Percentiles rank a stretch among this genome's conserved stretches.
Conservation (phyloP, 2,329 filamentous ascomycete species). For the Pezicula carpinea region DNA sequence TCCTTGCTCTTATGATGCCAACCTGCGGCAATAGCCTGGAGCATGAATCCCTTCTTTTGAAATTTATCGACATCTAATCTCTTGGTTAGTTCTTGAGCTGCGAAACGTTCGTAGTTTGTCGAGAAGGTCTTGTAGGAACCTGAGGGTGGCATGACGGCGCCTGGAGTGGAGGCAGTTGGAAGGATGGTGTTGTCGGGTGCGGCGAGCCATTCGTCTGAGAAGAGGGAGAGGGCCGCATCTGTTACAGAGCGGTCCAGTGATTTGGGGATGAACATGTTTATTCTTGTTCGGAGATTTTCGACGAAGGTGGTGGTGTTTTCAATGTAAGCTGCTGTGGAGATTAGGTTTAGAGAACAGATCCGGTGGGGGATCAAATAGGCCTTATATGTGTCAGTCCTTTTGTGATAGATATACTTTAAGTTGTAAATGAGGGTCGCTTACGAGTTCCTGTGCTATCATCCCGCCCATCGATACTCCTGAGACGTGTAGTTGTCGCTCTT, state of each 20-base stretch:
- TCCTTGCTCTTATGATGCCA: constrained; percentile 71
- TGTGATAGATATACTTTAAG: neutral
- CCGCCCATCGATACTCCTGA: constrained; percentile 81
- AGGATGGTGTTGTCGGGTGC: constrained; percentile 53
- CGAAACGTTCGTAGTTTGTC: constrained; percentile 77
- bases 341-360: constrained; percentile 51
- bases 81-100: constrained; percentile 74
- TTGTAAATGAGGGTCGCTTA: constrained; percentile 27
- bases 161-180: constrained; percentile 38
- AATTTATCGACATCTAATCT: constrained; percentile 56
- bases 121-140: constrained; percentile 52
- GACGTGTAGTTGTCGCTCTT: constrained; percentile 57
- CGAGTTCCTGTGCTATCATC: constrained; percentile 86
- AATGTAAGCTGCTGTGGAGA: constrained; percentile 57
- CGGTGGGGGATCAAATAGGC: constrained; percentile 47
- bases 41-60: constrained; percentile 62
- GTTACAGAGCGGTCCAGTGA: constrained; percentile 61
- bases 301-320: constrained; percentile 57
- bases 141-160: constrained; percentile 29
- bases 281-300: constrained; percentile 57
- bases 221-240: constrained; percentile 62
- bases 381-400: constrained; percentile 5
- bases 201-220: constrained; percentile 58
- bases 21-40: constrained; percentile 73
- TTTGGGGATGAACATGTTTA: constrained; percentile 63